Percentiles rank a stretch among this genome's conserved stretches.
phyloP scores from a whole-genome alignment of 2,329 filamentous ascomycete genomes.

The Trichoderma sp. region DNA sequence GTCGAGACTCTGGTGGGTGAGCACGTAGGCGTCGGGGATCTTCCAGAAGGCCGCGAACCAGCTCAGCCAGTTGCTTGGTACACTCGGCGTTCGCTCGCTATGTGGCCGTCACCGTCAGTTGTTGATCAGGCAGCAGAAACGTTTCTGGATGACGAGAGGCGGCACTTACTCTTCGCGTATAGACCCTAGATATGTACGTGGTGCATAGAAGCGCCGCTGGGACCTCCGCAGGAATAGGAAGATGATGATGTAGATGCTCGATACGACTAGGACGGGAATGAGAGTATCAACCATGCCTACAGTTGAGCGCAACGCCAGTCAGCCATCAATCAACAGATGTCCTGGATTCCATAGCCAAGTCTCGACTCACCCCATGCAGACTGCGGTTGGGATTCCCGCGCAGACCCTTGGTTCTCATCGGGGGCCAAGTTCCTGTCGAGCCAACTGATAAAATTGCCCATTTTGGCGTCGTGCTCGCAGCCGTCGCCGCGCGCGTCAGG shows the following conservation, averaged over 20 bases:
- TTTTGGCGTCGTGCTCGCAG: conserved; percentile 34
- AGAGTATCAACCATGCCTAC: conserved; percentile 54
- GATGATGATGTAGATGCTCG: conserved; percentile 52
- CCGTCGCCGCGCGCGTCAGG: conserved; percentile 15
- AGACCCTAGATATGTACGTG: conserved; percentile 55
- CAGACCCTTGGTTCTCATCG: conserved; percentile 34
- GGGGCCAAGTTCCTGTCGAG: conserved; percentile 40
- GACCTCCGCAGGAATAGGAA: conserved; percentile 55
- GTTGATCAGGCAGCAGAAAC: not conserved
- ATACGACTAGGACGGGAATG: conserved; percentile 54
- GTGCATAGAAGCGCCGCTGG: conserved; percentile 57
- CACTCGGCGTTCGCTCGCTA: conserved; percentile 58
- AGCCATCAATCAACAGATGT: not conserved
- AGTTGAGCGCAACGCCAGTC: conserved; percentile 14
- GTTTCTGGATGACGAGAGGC: not conserved
- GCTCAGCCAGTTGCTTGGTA: conserved; percentile 60
- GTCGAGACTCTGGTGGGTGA: conserved; percentile 87
- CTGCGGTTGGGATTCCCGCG: conserved; percentile 34
- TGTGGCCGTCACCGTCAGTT: conserved; percentile 28
- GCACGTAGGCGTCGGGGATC: conserved; percentile 72
- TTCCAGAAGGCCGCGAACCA: conserved; percentile 67
- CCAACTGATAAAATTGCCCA: conserved; percentile 47
- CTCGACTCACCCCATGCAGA: conserved; percentile 42
- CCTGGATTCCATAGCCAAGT: too few relatives aligned
- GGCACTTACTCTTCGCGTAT: conserved; percentile 51